Evolutionary conservation across 495 filamentous ascomycete genomes (phyloP).

Genomic region (Hypoxylon fragiforme): DNA sequence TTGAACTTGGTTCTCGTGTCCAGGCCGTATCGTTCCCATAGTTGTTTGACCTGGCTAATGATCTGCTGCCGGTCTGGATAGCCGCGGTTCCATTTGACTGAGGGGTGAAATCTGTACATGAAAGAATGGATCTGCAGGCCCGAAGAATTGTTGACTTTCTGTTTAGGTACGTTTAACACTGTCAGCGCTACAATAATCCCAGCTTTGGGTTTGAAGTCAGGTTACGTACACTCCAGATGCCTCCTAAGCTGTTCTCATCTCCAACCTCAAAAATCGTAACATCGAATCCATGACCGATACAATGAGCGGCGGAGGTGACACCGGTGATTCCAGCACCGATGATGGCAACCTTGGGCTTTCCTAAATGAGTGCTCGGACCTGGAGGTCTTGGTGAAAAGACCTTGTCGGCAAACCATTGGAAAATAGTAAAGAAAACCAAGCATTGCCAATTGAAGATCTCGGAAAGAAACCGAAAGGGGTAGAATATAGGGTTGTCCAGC

Average conservation of each 20-base stretch:
- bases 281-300: conserved; percentile 85
- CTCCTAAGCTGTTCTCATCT: conserved; percentile 64
- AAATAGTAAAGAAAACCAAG: conserved; percentile 34
- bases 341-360: conserved; percentile 71
- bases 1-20: conserved; percentile 72
- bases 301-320: conserved; percentile 79
- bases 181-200: conserved; percentile 3
- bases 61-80: conserved; percentile 79
- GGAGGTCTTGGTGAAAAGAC: conserved; percentile 73
- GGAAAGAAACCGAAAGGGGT: conserved; percentile 64
- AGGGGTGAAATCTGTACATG: conserved; percentile 89
- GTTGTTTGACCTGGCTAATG: conserved; percentile 64
- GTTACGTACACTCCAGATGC: conserved; percentile 77
- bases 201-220: neutral
- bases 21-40: conserved; percentile 78
- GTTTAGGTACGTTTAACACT: neutral
- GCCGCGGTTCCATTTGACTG: conserved; percentile 69
- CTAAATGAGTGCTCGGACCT: conserved; percentile 53
- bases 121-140: conserved; percentile 80
- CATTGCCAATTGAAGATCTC: conserved; percentile 62
- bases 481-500: conserved; percentile 39
- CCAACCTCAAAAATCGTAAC: conserved; percentile 77
- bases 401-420: conserved; percentile 67
- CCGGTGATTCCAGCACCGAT: conserved; percentile 85
- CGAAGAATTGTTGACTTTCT: conserved; percentile 83